Percentiles rank a stretch among this genome's conserved stretches.
Conservation (phyloP, 495 filamentous ascomycete species). For the Penicillium samsonianum region DNA sequence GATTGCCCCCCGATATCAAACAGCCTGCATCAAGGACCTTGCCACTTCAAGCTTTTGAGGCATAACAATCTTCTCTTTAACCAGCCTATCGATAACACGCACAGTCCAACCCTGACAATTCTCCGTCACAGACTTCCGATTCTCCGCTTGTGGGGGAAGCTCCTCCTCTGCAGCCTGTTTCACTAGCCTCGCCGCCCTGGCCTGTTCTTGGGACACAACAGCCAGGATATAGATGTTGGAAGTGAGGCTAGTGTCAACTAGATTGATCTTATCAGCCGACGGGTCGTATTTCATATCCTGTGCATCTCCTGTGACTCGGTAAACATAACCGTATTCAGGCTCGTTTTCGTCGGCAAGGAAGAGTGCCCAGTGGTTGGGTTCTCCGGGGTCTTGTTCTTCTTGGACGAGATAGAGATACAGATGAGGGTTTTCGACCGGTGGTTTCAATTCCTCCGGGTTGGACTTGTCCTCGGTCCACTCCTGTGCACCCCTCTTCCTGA, state of each 20-base stretch:
- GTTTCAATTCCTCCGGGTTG: neutral
- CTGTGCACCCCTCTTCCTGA: conserved; percentile 11
- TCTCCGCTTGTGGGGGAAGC: conserved; percentile 18
- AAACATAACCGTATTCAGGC: conserved; percentile 11
- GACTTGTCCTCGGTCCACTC: conserved; percentile 14
- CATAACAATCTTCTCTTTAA: conserved; percentile 22
- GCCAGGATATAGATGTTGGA: conserved; percentile 16
- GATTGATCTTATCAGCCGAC: conserved; percentile 10
- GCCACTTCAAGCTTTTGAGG: conserved; percentile 22
- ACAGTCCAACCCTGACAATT: conserved; percentile 30
- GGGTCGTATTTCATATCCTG: conserved; percentile 27
- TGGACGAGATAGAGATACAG: conserved; percentile 27
- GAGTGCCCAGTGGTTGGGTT: conserved; percentile 29
- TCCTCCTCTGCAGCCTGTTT: conserved; percentile 20
- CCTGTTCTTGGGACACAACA: conserved; percentile 17
- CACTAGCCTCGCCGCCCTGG: conserved; percentile 4
- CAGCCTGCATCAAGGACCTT: conserved; percentile 21
- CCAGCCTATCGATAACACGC: conserved; percentile 23
- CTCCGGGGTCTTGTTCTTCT: conserved; percentile 18
- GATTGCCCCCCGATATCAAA: neutral
- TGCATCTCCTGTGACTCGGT: conserved; percentile 29
- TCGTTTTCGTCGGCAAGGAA: conserved; percentile 25
- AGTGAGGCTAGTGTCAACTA: conserved; percentile 1
- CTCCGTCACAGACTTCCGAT: conserved; percentile 19
- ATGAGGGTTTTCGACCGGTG: neutral